Base-by-base conservation (phyloP, 2,329 filamentous ascomycete genomes). In the Tricladium varicosporioides region DNA sequence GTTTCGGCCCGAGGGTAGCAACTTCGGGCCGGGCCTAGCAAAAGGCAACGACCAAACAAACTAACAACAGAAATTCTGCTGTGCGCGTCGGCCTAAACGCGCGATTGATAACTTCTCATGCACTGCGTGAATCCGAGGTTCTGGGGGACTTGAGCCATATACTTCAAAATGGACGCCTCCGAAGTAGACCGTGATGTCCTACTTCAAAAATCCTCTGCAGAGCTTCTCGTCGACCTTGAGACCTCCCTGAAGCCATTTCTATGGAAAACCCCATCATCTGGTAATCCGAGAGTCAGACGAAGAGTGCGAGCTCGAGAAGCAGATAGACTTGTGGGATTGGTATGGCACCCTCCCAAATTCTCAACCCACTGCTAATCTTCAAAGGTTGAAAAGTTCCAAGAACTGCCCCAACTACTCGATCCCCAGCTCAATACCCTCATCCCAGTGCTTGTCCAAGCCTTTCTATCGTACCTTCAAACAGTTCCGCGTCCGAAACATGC, bases 401-500 rank as follows among this genome's bases (percentile, higher is more conserved):
- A 97, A 77, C 87, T 95, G 63, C 94, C 94, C 15, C 94, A 99
- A 71, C 81, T 97, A 42, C 82, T 99, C 22, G 94, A 99, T 73
- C 84, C 91, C 9, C 83, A 93, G 71, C 80, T 99, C 44, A 85
- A 88, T 51, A 80, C 76, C 61, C 85, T 95, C 72, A 78, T 97
- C 50, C 87, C 90, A 19, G 76, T 83, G 43, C 78, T 97, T 36
- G 85, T 91, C 22, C 81, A 87, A 67, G 87, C 89, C 15, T 95
- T 93, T 67, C 76, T 96, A 16, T 82, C 84, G 53, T 85, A 84
- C 66, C 74, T 92, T 8, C 76, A 76, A 61, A 74, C 76, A 75
- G 49, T 71, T 74, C 69, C 75, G 71, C 63, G 71, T 70, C 70
- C 42, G 58, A 74, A 68, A 67, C 80, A 72, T 62, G 67, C 56